A percentile compares a stretch with the other conserved stretches of the same genome.
phyloP scores from a whole-genome alignment of 2,329 filamentous ascomycete genomes.

The Cladosporium oxysporum region DNA sequence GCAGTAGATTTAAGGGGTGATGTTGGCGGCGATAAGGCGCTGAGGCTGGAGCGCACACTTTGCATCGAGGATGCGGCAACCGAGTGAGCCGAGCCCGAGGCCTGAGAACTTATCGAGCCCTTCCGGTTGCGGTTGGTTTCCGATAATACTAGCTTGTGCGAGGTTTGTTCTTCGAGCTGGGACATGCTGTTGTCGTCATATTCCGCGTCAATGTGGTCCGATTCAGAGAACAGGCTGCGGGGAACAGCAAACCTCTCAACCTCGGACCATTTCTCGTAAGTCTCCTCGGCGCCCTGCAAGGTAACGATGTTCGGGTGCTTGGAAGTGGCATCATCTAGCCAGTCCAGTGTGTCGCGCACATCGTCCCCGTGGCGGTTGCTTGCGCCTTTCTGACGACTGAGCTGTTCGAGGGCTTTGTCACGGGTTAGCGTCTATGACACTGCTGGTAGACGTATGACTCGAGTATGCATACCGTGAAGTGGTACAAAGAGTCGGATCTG shows the following conservation, averaged over 20 bases:
- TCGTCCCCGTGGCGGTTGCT: conserved; percentile 47
- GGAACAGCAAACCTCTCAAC: conserved; percentile 53
- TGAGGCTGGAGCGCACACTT: conserved; percentile 40
- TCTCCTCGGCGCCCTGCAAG: conserved; percentile 51
- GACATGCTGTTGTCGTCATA: conserved; percentile 34
- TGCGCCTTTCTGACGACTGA: conserved; percentile 47
- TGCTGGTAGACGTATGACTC: neutral
- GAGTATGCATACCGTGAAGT: conserved; percentile 47
- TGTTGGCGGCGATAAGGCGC: conserved; percentile 29
- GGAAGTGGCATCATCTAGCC: conserved; percentile 55
- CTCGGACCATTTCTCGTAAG: conserved; percentile 50
- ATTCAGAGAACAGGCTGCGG: conserved; percentile 51
- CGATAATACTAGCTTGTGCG: conserved; percentile 15
- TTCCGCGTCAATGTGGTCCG: conserved; percentile 46
- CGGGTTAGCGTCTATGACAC: conserved; percentile 16
- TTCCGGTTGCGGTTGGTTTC: conserved; percentile 4
- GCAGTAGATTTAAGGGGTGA: conserved; percentile 24
- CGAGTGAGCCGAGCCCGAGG: conserved; percentile 38
- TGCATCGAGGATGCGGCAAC: conserved; percentile 44
- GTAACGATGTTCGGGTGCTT: conserved; percentile 45
- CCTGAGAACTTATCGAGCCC: conserved; percentile 17
- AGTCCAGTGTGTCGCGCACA: conserved; percentile 51
- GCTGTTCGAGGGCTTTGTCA: conserved; percentile 47
- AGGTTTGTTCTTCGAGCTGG: conserved; percentile 18
- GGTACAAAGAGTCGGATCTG: conserved; percentile 54